Base-by-base conservation (phyloP, 140 eudicot species). In the Anethum foeniculum region DNA sequence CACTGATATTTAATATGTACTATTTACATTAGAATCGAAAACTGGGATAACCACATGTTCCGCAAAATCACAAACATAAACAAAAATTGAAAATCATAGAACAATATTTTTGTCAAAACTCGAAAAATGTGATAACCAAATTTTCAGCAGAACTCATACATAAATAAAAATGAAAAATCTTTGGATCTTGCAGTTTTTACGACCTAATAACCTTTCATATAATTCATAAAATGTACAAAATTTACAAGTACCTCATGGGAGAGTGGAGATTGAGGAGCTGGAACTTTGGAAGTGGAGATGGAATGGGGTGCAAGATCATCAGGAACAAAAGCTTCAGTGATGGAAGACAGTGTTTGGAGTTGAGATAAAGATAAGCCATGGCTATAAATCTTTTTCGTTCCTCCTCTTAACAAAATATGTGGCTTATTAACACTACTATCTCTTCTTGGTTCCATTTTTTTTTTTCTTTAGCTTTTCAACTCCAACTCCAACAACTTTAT, bases 311-410 rank as follows among this genome's bases (percentile, higher is more conserved):
- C 25, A 7, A 44, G 23, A 46, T 68, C n/a, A 68, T 3, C 1
- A 25, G 78, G 78, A 46, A 74, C 30, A 27, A 74, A 74, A 74
- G 78, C 36, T 74, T 74, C 60, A 74, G 56, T 23, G 8, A 74
- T 74, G 58, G 78, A 74, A 74, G 78, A 44, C n/a, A 74, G n/a
- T n/a, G 78, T 74, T 74, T 46, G 78, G 23, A 74, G 46, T 44
- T 74, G 78, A 44, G 78, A 74, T 2, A 43, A 4, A 44, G 78
- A 74, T 2, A 74, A 74, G 5, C 78, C 79, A 75, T 75, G 79
- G 43, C 32, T 75, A 30, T 75, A 75, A 28, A 52, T 75, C 43
- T 75, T 48, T 75, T 43, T 75, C 1, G 43, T 6, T 15, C 79
- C 64, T 48, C 79, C 79, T 75, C 79, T 75, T 28, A 75, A 75